Conservation (phyloP, 23 red algal genomes). For the Gracilaria vermiculophylla region DNA sequence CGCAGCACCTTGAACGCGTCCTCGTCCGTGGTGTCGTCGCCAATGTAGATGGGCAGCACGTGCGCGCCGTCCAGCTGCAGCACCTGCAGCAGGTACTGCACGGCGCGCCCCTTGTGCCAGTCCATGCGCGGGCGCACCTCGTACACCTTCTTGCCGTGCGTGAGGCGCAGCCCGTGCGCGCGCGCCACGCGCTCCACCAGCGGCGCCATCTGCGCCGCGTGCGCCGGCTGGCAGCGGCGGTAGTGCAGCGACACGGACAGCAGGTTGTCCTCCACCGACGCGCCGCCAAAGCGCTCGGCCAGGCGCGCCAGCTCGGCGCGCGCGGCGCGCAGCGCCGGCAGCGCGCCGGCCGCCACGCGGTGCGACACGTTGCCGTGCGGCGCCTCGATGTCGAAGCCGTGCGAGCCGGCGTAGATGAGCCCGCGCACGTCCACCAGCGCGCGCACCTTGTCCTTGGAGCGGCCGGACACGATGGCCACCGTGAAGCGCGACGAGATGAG, state of each 20-base stretch:
- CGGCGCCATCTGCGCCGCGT: neutral
- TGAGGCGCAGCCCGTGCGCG: constrained; percentile 48
- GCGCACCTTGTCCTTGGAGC: constrained; percentile 72
- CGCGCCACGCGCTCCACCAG: constrained; percentile 43
- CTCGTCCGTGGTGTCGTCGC: constrained; percentile 95
- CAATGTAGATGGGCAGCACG: constrained; percentile 88
- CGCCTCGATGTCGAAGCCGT: constrained; percentile 89
- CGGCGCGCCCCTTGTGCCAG: constrained; percentile 95
- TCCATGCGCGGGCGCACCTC: constrained; percentile 81
- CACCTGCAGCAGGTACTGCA: constrained; percentile 72
- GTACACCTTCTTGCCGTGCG: constrained; percentile 81
- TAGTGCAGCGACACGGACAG: constrained; percentile 82
- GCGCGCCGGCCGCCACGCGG: constrained; percentile 41
- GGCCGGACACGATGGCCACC: constrained; percentile 80
- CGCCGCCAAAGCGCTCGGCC: constrained; percentile 21
- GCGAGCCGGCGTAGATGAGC: constrained; percentile 86
- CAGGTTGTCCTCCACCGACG: constrained; percentile 80
- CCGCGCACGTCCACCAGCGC: constrained; percentile 57
- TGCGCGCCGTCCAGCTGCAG: constrained; percentile 63
- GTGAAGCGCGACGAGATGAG: constrained; percentile 56
- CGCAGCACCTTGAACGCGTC: constrained; percentile 72
- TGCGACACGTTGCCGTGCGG: constrained; percentile 30
- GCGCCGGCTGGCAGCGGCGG: constrained; percentile 37
- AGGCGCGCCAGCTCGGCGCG: neutral
- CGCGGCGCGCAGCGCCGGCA: constrained; percentile 59